A percentile compares a stretch with the other conserved stretches of the same genome.
Evolutionary conservation across 306 rosid genomes (phyloP).

Genomic region (Mimosa pudica): DNA sequence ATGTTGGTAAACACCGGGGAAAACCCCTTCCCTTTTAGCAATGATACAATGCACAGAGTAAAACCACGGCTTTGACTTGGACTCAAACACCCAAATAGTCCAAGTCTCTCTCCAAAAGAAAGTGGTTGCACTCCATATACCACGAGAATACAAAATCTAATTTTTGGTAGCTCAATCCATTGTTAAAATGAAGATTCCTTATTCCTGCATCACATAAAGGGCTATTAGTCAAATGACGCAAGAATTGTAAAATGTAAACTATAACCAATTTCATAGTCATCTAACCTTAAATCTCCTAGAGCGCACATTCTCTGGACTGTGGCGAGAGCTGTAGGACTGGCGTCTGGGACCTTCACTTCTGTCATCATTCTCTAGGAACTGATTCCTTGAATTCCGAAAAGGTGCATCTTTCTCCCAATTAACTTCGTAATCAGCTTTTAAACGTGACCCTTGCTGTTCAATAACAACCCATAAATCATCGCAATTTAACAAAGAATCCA

Average conservation of each 20-base stretch:
- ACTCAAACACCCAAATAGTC: background rate
- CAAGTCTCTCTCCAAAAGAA: constrained; percentile 8
- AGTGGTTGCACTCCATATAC: constrained; percentile 2
- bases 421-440: constrained; percentile 84
- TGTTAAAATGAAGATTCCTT: constrained; percentile 26
- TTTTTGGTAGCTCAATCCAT: constrained; percentile 21
- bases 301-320: constrained; percentile 62
- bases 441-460: constrained; percentile 78
- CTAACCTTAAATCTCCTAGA: constrained; percentile 88
- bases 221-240: constrained; percentile 32
- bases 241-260: background rate
- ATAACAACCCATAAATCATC: constrained; percentile 29
- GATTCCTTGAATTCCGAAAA: constrained; percentile 56
- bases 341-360: constrained; percentile 77
- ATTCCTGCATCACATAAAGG: constrained; percentile 58
- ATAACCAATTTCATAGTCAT: background rate
- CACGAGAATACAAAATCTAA: constrained; percentile 15
- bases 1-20: constrained; percentile 6
- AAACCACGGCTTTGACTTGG: constrained; percentile 17
- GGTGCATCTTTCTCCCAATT: constrained; percentile 77
- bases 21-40: constrained; percentile 13
- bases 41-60: constrained; percentile 9
- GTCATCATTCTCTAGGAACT: constrained; percentile 43
- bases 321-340: constrained; percentile 48
- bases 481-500: constrained; percentile 13